These are phyloP conservation scores for Hibiscus syriacus DNA, from an alignment of 345 rosid species.

Conservation along the genomic window DNA sequence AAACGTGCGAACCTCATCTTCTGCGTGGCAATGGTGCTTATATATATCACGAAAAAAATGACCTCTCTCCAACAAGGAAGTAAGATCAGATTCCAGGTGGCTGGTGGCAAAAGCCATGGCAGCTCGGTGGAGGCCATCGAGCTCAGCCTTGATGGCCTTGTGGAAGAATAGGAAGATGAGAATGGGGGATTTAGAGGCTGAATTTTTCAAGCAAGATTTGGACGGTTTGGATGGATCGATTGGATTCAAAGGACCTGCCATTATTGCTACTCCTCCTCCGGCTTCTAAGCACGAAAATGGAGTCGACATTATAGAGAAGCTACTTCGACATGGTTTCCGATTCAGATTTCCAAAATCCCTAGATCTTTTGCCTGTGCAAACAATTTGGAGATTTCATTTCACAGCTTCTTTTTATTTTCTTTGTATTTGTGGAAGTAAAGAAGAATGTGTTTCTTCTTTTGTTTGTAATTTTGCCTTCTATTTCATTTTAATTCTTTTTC, in stretches of 20 bases:
- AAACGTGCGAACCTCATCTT: constrained; percentile 46
- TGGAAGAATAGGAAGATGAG: constrained; percentile 62
- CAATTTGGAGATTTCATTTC: constrained; percentile 4
- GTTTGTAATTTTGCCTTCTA: neutral
- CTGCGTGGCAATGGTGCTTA: constrained; percentile 70
- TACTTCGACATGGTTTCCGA: constrained; percentile 6
- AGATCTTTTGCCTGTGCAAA: neutral
- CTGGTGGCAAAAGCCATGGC: constrained; percentile 48
- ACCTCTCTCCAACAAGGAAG: constrained; percentile 38
- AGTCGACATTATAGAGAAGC: constrained; percentile 35
- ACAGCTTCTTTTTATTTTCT: too few relatives aligned
- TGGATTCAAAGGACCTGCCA: constrained; percentile 45
- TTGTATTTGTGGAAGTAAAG: neutral
- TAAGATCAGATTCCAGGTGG: constrained; percentile 28
- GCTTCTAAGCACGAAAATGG: constrained; percentile 41
- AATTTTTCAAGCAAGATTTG: constrained; percentile 35
- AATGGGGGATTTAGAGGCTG: constrained; percentile 44
- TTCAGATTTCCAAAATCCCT: constrained; percentile 15
- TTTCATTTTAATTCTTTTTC: neutral
- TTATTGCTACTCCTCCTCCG: constrained; percentile 46
- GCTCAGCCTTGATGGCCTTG: constrained; percentile 61
- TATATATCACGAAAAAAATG: constrained; percentile 51
- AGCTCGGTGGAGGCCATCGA: constrained; percentile 53
- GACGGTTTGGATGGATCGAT: constrained; percentile 40
- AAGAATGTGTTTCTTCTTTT: neutral